Percentiles rank a stretch among this genome's conserved stretches.
These are phyloP conservation scores for Akanthomyces dipterigenus DNA, from an alignment of 2,329 filamentous ascomycete genomes.

Conservation along the genomic window DNA sequence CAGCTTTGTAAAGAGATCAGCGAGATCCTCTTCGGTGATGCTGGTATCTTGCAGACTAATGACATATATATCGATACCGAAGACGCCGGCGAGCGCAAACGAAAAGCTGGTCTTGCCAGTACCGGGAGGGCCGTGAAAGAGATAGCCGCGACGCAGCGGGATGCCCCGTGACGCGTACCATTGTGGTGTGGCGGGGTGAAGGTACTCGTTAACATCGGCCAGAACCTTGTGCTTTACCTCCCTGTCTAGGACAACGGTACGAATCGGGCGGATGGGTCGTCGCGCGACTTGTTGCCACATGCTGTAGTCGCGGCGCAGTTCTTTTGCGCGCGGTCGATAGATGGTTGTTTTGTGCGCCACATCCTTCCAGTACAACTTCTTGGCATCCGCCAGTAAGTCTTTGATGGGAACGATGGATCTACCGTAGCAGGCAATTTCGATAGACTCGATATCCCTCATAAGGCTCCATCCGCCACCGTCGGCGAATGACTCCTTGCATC, in stretches of 20 bases:
- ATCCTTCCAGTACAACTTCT: conserved; percentile 43
- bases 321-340: conserved; percentile 44
- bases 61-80: conserved; percentile 60
- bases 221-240: conserved; percentile 60
- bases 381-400: conserved; percentile 45
- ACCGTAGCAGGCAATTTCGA: conserved; percentile 50
- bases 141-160: conserved; percentile 68
- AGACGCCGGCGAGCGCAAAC: conserved; percentile 58
- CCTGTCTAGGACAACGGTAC: conserved; percentile 66
- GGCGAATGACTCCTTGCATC: conserved; percentile 36
- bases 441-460: conserved; percentile 45
- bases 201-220: conserved; percentile 69
- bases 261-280: conserved; percentile 63
- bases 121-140: conserved; percentile 70
- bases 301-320: conserved; percentile 38
- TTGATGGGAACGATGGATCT: conserved; percentile 46
- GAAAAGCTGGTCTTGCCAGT: conserved; percentile 67
- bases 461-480: conserved; percentile 27
- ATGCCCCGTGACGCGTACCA: conserved; percentile 75
- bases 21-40: conserved; percentile 56
- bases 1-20: conserved; percentile 51
- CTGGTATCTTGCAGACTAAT: conserved; percentile 50
- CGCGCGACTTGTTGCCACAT: conserved; percentile 52
- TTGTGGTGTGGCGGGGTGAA: conserved; percentile 59
- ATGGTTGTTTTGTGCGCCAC: conserved; percentile 52